Evolutionary conservation across 1,284 basidiomycete species (phyloP).

Genomic region (Ganoderma sinense): DNA sequence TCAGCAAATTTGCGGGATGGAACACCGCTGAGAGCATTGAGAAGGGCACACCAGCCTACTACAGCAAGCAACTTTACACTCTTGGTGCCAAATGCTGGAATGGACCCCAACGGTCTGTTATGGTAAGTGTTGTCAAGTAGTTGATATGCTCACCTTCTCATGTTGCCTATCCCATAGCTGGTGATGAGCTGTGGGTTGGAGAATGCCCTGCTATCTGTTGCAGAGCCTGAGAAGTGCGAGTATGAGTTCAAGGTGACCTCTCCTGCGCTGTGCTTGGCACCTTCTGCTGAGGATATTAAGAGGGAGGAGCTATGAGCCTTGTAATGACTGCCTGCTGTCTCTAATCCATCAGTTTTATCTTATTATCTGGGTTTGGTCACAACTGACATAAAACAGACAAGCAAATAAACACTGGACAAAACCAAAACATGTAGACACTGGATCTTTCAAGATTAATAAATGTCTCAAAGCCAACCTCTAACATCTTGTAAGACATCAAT

Average conservation of each 20-base stretch:
- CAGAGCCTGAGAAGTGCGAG: slow-evolving; percentile 97
- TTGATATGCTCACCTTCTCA: no score
- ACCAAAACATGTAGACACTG: no score
- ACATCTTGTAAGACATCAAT: no score
- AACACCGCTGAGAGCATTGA: slow-evolving; percentile 63
- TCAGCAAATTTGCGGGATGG: slow-evolving; percentile 82
- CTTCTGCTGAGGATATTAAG: slow-evolving; percentile 29
- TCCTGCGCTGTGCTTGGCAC: slow-evolving; percentile 88
- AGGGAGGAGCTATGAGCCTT: slow-evolving; percentile 57
- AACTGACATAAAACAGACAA: not conserved
- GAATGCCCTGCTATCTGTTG: slow-evolving; percentile 84
- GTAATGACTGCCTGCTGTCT: not conserved
- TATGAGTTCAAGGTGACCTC: slow-evolving; percentile 90
- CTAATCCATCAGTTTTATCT: slow-evolving; percentile 3
- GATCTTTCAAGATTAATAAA: no score
- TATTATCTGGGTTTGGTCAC: not conserved
- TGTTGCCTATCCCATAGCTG: slow-evolving; percentile 54
- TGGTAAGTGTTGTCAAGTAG: slow-evolving; percentile 52
- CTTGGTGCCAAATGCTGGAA: slow-evolving; percentile 96
- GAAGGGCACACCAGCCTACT: slow-evolving; percentile 76
- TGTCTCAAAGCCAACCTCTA: no score
- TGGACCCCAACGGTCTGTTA: slow-evolving; percentile 86
- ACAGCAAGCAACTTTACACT: slow-evolving; percentile 84
- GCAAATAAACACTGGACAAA: no score
- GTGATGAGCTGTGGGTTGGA: slow-evolving; percentile 86